A percentile compares a stretch with the other conserved stretches of the same genome.
These are phyloP conservation scores for Phialophora expanda DNA, from an alignment of 2,329 filamentous ascomycete species.

Conservation along the genomic window DNA sequence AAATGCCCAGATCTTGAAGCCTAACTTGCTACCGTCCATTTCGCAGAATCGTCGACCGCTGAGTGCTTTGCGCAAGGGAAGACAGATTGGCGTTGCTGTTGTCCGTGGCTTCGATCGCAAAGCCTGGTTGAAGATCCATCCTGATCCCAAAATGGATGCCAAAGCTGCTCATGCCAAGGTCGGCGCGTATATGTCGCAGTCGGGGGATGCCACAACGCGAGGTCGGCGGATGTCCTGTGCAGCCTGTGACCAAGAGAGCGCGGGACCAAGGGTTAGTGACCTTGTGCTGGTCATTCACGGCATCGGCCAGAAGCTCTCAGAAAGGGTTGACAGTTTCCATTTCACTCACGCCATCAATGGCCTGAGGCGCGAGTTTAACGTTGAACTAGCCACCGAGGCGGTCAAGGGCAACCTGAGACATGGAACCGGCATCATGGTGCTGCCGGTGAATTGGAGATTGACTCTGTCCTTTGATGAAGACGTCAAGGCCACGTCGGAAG, in stretches of 20 bases:
- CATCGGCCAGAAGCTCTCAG: slow-evolving; percentile 94
- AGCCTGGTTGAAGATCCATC: slow-evolving; percentile 76
- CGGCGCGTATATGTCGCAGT: slow-evolving; percentile 39
- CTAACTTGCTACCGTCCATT: slow-evolving; percentile 79
- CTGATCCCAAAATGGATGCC: slow-evolving; percentile 51
- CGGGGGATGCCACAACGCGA: slow-evolving; percentile 38
- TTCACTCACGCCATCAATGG: slow-evolving; percentile 96
- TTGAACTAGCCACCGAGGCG: slow-evolving; percentile 74
- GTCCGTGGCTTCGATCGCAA: slow-evolving; percentile 83
- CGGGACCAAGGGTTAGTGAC: slow-evolving; percentile 75
- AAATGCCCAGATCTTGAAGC: slow-evolving; percentile 84
- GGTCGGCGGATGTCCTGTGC: slow-evolving; percentile 49
- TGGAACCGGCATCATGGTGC: slow-evolving; percentile 89
- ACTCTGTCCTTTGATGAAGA: slow-evolving; percentile 84
- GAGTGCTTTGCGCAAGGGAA: slow-evolving; percentile 80
- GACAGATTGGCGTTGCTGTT: slow-evolving; percentile 83
- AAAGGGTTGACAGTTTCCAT: slow-evolving; percentile 93
- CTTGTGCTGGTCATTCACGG: slow-evolving; percentile 90
- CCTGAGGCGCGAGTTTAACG: slow-evolving; percentile 82
- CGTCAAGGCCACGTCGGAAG: slow-evolving; percentile 56
- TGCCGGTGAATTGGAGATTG: slow-evolving; percentile 94
- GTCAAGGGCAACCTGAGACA: slow-evolving; percentile 76
- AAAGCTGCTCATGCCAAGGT: slow-evolving; percentile 50
- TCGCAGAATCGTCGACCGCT: slow-evolving; percentile 84
- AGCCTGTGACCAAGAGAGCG: slow-evolving; percentile 66